Evolutionary conservation across 441 rosid species (phyloP).

Genomic region (Gossypium gossypioides): DNA sequence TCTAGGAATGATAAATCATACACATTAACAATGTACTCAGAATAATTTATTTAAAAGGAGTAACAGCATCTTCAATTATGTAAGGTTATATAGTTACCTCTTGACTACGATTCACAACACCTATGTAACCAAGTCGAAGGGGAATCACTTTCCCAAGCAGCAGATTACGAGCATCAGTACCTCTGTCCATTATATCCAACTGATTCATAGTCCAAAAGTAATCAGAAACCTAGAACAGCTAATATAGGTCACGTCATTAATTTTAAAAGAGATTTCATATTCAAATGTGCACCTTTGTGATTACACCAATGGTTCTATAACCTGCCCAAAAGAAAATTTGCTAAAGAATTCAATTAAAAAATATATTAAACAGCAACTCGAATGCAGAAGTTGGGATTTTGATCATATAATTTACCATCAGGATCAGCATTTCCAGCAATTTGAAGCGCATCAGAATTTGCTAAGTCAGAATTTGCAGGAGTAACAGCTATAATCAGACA

Average conservation of each 20-base stretch:
- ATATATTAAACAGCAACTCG: not conserved
- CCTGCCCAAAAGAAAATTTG: slow-evolving; percentile 32
- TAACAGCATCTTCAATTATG: not conserved
- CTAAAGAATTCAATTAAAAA: not conserved
- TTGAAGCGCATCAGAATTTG: slow-evolving; percentile 89
- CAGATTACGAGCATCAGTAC: slow-evolving; percentile 77
- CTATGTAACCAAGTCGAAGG: slow-evolving; percentile 74
- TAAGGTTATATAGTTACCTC: slow-evolving; percentile 42
- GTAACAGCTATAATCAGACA: slow-evolving; percentile 82
- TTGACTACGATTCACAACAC: slow-evolving; percentile 84
- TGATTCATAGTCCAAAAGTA: slow-evolving; percentile 26
- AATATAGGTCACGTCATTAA: not conserved
- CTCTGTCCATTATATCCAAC: slow-evolving; percentile 96
- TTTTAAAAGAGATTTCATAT: slow-evolving; percentile 13
- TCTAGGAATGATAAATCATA: not conserved
- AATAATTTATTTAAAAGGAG: slow-evolving; percentile 1
- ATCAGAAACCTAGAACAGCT: slow-evolving; percentile 11
- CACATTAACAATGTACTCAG: not conserved
- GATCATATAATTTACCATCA: slow-evolving; percentile 43
- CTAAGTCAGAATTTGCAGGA: slow-evolving; percentile 83
- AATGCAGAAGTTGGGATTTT: not conserved
- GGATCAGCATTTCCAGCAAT: slow-evolving; percentile 86
- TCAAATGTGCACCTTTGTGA: slow-evolving; percentile 55
- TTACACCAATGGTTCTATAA: slow-evolving; percentile 67
- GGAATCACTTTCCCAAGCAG: slow-evolving; percentile 82